These are phyloP conservation scores for Malania oleifera DNA, from an alignment of 164 flowering plant species.

Conservation along the genomic window DNA sequence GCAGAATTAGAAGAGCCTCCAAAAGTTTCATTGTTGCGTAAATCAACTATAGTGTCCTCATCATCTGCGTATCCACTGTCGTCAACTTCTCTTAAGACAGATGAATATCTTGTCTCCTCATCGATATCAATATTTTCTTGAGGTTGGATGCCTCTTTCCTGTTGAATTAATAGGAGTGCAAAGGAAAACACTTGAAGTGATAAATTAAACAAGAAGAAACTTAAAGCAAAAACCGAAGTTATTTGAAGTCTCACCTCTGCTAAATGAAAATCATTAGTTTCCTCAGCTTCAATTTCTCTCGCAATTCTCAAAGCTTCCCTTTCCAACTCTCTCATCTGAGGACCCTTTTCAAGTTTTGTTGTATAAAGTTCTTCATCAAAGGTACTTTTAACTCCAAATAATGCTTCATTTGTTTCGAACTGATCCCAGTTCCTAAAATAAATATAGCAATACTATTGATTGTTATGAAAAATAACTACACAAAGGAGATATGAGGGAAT, in stretches of 20 bases:
- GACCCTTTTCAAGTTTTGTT: constrained; percentile 95
- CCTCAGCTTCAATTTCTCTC: constrained; percentile 96
- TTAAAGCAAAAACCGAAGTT: constrained; percentile 2
- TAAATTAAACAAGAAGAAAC: neutral
- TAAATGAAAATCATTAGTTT: constrained; percentile 81
- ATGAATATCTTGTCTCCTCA: constrained; percentile 89
- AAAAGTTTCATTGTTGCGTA: constrained; percentile 64
- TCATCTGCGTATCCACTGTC: constrained; percentile 67
- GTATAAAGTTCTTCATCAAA: constrained; percentile 95
- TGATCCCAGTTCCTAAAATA: constrained; percentile 81
- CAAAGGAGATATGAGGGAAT: too few species aligned
- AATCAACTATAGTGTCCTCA: constrained; percentile 52
- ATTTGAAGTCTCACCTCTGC: constrained; percentile 66
- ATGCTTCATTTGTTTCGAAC: constrained; percentile 75
- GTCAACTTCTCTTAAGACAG: constrained; percentile 56
- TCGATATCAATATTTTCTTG: constrained; percentile 63
- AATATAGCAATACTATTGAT: too few species aligned
- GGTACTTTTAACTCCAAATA: constrained; percentile 97
- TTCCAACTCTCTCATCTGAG: constrained; percentile 74
- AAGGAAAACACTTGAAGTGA: neutral
- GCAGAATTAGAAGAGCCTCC: constrained; percentile 42
- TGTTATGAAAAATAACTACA: too few species aligned
- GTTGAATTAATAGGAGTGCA: constrained; percentile 14
- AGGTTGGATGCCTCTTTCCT: constrained; percentile 78
- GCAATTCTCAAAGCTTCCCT: constrained; percentile 83